phyloP scores from a whole-genome alignment of 1,139 yeast genomes.

The Hansenula sp. region DNA sequence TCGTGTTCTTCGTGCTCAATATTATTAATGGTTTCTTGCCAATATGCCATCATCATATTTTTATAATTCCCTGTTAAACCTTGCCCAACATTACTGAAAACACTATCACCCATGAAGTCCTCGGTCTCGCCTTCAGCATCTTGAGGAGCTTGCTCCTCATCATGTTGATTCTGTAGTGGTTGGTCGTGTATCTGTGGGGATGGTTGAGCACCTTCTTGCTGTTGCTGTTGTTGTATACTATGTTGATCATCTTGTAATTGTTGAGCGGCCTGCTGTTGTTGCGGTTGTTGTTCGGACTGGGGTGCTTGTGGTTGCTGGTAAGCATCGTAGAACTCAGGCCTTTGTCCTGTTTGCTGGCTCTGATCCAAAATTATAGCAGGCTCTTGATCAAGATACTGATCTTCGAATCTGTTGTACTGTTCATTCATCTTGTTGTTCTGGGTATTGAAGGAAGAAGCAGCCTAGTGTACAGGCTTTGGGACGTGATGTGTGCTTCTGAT shows the following conservation, averaged over 20 bases:
- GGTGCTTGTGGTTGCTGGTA: conserved; percentile 7
- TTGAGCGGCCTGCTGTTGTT: conserved; percentile 1
- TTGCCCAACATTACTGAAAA: conserved; percentile 90
- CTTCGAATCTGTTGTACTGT: conserved; percentile 1
- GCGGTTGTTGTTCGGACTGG: conserved; percentile 7
- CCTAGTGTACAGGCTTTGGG: too few species aligned
- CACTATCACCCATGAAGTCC: conserved; percentile 50
- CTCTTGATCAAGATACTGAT: conserved; percentile 1
- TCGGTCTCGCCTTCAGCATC: conserved; percentile 28
- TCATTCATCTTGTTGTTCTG: conserved; percentile 4
- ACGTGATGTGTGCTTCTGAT: too few species aligned
- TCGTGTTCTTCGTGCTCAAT: conserved; percentile 89
- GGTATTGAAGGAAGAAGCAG: too few species aligned
- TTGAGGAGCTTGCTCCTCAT: conserved; percentile 10
- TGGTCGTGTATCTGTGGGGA: neutral
- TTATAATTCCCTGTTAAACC: conserved; percentile 82
- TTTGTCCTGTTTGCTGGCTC: neutral
- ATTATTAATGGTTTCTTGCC: conserved; percentile 93
- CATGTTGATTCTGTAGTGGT: conserved; percentile 5
- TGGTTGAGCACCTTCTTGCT: neutral
- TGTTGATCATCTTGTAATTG: too few species aligned
- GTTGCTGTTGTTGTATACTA: neutral
- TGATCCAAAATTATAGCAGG: conserved; percentile 6
- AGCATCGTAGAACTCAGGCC: neutral
- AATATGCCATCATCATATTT: conserved; percentile 88